A percentile compares a stretch with the other conserved stretches of the same genome.
phyloP scores from a whole-genome alignment of 495 filamentous ascomycete genomes.

The Cairneyella variabilis region DNA sequence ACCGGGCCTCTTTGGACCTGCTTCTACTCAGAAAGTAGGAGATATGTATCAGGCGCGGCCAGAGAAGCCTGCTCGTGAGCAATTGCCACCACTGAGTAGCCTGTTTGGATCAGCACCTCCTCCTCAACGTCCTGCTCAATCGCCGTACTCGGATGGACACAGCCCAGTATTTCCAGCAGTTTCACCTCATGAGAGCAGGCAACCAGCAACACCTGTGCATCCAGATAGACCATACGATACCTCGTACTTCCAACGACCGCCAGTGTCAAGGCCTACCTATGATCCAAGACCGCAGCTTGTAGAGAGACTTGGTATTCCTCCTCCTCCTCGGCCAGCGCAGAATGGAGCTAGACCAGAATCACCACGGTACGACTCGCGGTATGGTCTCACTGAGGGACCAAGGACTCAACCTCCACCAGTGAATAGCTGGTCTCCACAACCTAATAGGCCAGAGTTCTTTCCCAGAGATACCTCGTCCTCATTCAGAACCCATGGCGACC shows the following conservation, averaged over 20 bases:
- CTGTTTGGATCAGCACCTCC: constrained; percentile 44
- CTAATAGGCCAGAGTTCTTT: constrained; percentile 19
- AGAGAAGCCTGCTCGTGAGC: constrained; percentile 35
- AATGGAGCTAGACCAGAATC: constrained; percentile 19
- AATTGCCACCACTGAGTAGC: constrained; percentile 51
- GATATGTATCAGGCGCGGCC: constrained; percentile 23
- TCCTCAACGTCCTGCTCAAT: constrained; percentile 32
- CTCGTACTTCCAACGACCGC: constrained; percentile 37
- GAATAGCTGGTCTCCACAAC: constrained; percentile 21
- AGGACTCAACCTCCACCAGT: constrained; percentile 12
- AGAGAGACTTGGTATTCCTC: constrained; percentile 22
- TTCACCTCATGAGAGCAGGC: constrained; percentile 42
- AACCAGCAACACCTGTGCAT: constrained; percentile 23
- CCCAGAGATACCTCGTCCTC: constrained; percentile 26
- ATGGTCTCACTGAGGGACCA: constrained; percentile 1
- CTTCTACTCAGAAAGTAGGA: constrained; percentile 11
- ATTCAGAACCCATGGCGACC: constrained; percentile 21
- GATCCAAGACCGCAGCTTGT: constrained; percentile 28
- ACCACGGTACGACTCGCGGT: constrained; percentile 21
- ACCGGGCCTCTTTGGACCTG: constrained; percentile 7
- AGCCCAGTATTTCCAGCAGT: constrained; percentile 31
- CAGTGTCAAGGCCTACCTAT: constrained; percentile 19
- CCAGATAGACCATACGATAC: constrained; percentile 33
- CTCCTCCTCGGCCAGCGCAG: constrained; percentile 12
- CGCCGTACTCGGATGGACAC: constrained; percentile 41